Conservation (phyloP, 1,139 yeast genomes). For the Diutina catenulata region DNA sequence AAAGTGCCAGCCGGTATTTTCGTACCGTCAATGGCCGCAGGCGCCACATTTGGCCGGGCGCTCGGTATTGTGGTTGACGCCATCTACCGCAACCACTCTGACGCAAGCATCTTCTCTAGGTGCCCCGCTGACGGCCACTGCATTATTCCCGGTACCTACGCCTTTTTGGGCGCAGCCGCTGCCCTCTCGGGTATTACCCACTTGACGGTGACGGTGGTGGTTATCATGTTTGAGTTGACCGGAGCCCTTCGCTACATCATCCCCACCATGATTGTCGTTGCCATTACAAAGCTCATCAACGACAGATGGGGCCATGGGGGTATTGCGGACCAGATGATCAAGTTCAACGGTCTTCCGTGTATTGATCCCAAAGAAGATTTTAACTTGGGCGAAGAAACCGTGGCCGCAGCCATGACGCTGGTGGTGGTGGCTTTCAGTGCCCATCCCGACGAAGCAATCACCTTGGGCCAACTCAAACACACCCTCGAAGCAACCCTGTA, state of each 20-base stretch:
- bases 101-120: conserved; percentile 34
- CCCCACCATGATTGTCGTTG: conserved; percentile 94
- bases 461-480: conserved; percentile 22
- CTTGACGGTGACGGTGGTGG: conserved; percentile 83
- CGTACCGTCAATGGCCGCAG: conserved; percentile 95
- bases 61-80: conserved; percentile 60
- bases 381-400: conserved; percentile 32
- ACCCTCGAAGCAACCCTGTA: conserved; percentile 27
- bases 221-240: conserved; percentile 90
- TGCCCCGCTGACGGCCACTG: conserved; percentile 32
- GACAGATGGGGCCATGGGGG: conserved; percentile 75
- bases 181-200: conserved; percentile 91
- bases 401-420: conserved; percentile 57
- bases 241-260: conserved; percentile 85
- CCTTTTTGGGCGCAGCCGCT: conserved; percentile 96
- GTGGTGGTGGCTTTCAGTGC: conserved; percentile 39
- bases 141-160: conserved; percentile 87
- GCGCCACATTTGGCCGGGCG: conserved; percentile 88
- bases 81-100: conserved; percentile 32
- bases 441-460: conserved; percentile 14
- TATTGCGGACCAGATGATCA: conserved; percentile 91
- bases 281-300: conserved; percentile 70
- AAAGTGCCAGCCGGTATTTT: conserved; percentile 94
- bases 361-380: conserved; percentile 68
- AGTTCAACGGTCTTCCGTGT: conserved; percentile 78